Evolutionary conservation across 75 land plant species (phyloP), one percentile per base, ranked within the genome.

Genomic region (Picea glauca): DNA sequence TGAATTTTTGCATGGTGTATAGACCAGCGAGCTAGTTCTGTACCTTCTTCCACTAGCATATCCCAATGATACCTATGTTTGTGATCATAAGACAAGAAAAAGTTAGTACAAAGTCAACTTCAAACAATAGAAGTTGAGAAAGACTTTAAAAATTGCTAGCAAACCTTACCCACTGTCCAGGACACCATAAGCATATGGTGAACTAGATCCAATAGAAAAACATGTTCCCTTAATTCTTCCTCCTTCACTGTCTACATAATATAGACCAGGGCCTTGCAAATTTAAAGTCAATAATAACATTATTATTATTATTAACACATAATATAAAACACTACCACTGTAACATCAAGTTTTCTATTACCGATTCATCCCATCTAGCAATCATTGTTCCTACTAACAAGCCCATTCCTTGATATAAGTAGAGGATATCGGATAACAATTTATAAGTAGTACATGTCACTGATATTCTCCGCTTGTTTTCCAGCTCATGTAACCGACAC

Each of bases 341-440:
- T 26, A 26, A 26, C 26, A 26, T 26, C 26, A 26, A 26, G 26
- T 35, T 17, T 35, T 77, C 32, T 46, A 43, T 33, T 85, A 95
- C 98, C 66, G 88, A 89, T 85, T 96, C 99, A 82, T 96, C 99
- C 96, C 97, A 96, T 62, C 99, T 97, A 80, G 99, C 99, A 84
- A 96, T 96, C 99, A 96, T 96, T 38, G 99, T 96, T 58, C 99
- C 99, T 76, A 96, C 88, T 15, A 97, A 96, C 12, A 96, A 84
- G 14, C 99, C 99, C 99, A 96, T 96, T 77, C 97, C 94, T 50
- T 97, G 92, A 64, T 96, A 96, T 12, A 93, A 89, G 38, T 93
- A 94, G 3, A 96, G 87, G 59, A 95, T 96, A 84, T 96, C 94
- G 20, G 99, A 94, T 33, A 96, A 83, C 75, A 96, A 82, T 83